phyloP scores from a whole-genome alignment of 768 basidiomycete genomes.

The Lentinus brumalis region DNA sequence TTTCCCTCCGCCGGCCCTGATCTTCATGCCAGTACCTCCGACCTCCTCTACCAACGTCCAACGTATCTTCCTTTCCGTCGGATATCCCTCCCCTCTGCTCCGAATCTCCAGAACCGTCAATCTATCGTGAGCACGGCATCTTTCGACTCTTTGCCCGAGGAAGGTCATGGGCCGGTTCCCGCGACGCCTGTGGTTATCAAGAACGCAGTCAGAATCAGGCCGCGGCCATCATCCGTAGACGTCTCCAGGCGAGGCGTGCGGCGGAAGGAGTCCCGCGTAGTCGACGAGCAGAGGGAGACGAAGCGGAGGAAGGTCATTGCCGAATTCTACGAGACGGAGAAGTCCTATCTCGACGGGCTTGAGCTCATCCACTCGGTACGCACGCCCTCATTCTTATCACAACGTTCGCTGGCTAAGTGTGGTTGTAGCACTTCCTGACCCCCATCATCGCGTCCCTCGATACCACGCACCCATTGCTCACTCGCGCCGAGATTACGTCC shows the following conservation, averaged over 20 bases:
- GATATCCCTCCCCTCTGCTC: slow-evolving; percentile 44
- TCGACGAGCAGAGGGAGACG: slow-evolving; percentile 49
- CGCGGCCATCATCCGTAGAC: slow-evolving; percentile 42
- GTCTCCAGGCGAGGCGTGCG: slow-evolving; percentile 40
- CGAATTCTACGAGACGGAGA: slow-evolving; percentile 83
- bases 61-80: slow-evolving; percentile 51
- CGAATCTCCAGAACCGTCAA: slow-evolving; percentile 53
- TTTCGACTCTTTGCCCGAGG: slow-evolving; percentile 70
- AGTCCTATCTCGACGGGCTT: slow-evolving; percentile 77
- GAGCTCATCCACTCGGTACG: slow-evolving; percentile 80
- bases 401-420: not conserved
- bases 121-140: slow-evolving; percentile 74
- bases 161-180: slow-evolving; percentile 33
- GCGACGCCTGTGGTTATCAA: slow-evolving; percentile 38
- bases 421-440: slow-evolving; percentile 70
- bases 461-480: slow-evolving; percentile 65
- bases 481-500: slow-evolving; percentile 65
- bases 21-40: slow-evolving; percentile 17
- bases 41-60: slow-evolving; percentile 42
- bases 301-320: slow-evolving; percentile 73
- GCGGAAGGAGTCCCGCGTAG: slow-evolving; percentile 42
- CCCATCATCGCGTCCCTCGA: slow-evolving; percentile 80
- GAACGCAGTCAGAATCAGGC: slow-evolving; percentile 29
- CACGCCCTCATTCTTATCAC: slow-evolving; percentile 5
- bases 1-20: slow-evolving; percentile 27